Base-by-base conservation (phyloP, 75 land plant species). In the Ceratopteris richardii region DNA sequence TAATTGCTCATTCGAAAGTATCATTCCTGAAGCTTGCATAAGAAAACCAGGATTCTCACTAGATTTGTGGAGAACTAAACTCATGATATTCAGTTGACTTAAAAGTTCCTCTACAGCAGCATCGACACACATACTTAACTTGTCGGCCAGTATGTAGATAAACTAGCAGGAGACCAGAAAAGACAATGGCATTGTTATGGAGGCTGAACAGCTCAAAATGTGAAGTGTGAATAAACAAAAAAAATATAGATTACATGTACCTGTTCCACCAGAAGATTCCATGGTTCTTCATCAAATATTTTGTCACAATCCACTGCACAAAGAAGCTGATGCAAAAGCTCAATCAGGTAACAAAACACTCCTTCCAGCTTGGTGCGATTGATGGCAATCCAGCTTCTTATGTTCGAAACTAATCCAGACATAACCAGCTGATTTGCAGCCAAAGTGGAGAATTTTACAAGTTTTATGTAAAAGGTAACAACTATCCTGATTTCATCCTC, bases 1-100 rank as follows among this genome's bases (percentile, higher is more conserved):
- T 28, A 82, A 46, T 24, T 78, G 58, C 31, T 51, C 21, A 58
- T 62, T 72, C 5, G 63, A 42, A 39, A 78, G 41, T 31, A 89
- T 74, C 14, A 69, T 64, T 31, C 67, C 77, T 58, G 86, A 67
- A 46, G 78, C 77, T 68, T 86, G 86, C 60, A 20, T 24, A 27
- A 85, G 71, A 29, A 54, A 17, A 30, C 55, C 63, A 59, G 63
- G 68, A 48, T 75, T 46, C 48, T 74, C 67, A 22, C 66, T 68
- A 17, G 95, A 85, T 30, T 80, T 78, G 48, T 85, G 64, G 68
- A 89, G 56, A 24, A 89, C 71, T 39, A 89, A 65, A 29, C 73
- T 60, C 42, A 89, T 66, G 31, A 80, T 64, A 36, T 67, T 71
- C 22, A 85, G 23, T 2, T 77, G 64, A 20, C 74, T 41, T 6